Conservation (phyloP, 176 grass and related monocot genomes). For the Aegilops sharonensis region DNA sequence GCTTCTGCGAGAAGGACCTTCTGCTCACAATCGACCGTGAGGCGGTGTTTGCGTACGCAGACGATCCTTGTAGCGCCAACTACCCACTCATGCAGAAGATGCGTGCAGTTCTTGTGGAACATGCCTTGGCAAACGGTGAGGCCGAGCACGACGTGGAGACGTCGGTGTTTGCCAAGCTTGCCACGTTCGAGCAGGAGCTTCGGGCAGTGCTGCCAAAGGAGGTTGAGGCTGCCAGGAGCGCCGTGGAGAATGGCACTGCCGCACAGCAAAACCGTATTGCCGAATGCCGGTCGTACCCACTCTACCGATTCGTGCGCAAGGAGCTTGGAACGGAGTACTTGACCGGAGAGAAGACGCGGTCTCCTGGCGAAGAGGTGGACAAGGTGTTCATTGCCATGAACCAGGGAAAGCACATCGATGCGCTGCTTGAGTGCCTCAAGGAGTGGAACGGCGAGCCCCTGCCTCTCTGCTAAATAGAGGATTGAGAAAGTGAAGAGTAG, state of each 20-base stretch:
- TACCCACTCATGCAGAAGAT: conserved; percentile 77
- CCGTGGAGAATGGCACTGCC: conserved; percentile 45
- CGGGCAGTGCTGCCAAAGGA: conserved; percentile 44
- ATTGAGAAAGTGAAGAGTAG: too few species aligned
- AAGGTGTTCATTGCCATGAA: conserved; percentile 70
- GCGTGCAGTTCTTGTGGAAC: conserved; percentile 56
- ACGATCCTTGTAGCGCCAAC: conserved; percentile 62
- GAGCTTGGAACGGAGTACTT: conserved; percentile 54
- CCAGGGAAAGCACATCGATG: conserved; percentile 49
- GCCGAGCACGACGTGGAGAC: conserved; percentile 43
- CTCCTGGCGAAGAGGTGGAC: conserved; percentile 65
- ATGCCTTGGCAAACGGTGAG: conserved; percentile 52
- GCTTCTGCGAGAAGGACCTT: conserved; percentile 77
- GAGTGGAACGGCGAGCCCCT: conserved; percentile 70
- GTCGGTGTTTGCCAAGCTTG: conserved; percentile 74
- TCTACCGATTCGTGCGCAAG: conserved; percentile 62
- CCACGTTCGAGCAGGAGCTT: conserved; percentile 52
- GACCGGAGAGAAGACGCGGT: conserved; percentile 67
- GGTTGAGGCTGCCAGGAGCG: conserved; percentile 42
- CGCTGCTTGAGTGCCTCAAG: conserved; percentile 71
- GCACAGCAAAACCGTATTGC: conserved; percentile 38
- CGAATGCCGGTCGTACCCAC: conserved; percentile 64
- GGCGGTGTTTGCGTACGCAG: conserved; percentile 58
- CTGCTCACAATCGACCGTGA: conserved; percentile 62
- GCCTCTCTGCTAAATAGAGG: conserved; percentile 43